Evolutionary conservation across 257 asterid genomes (phyloP).

Genomic region (Solanum neorickii): DNA sequence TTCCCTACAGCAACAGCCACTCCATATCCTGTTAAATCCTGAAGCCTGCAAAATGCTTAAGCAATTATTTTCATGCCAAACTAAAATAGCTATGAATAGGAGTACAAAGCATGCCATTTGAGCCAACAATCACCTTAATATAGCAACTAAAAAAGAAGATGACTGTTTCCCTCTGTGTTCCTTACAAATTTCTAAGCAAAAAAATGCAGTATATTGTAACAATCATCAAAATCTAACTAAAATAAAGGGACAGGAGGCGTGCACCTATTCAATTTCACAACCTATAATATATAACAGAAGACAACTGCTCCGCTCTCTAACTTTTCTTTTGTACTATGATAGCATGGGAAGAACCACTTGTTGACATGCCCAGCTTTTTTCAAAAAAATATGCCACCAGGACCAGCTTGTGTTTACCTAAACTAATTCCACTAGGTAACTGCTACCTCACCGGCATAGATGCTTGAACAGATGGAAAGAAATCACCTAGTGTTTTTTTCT

Average conservation of each 20-base stretch:
- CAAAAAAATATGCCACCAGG: background rate
- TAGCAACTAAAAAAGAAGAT: background rate
- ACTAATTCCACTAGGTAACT: background rate
- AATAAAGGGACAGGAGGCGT: background rate
- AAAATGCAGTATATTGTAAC: background rate
- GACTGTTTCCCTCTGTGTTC: background rate
- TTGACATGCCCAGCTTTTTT: background rate
- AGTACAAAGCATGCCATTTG: background rate
- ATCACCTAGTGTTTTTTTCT: background rate
- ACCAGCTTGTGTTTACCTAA: background rate
- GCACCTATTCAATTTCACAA: background rate
- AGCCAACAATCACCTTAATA: background rate
- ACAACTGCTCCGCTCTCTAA: background rate
- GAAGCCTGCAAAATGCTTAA: slow-evolving; percentile 49
- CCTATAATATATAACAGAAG: background rate
- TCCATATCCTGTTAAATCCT: slow-evolving; percentile 94
- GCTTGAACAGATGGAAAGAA: background rate
- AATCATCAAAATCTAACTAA: background rate
- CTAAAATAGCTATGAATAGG: background rate
- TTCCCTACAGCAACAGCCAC: slow-evolving; percentile 68
- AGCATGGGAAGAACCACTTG: background rate
- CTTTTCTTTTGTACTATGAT: background rate
- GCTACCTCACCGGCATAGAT: background rate
- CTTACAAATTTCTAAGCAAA: background rate
- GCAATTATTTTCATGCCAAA: background rate